Percentiles rank a stretch among this genome's conserved stretches.
These are phyloP conservation scores for Russula sp. DNA, from an alignment of 768 basidiomycete genomes.

Conservation along the genomic window DNA sequence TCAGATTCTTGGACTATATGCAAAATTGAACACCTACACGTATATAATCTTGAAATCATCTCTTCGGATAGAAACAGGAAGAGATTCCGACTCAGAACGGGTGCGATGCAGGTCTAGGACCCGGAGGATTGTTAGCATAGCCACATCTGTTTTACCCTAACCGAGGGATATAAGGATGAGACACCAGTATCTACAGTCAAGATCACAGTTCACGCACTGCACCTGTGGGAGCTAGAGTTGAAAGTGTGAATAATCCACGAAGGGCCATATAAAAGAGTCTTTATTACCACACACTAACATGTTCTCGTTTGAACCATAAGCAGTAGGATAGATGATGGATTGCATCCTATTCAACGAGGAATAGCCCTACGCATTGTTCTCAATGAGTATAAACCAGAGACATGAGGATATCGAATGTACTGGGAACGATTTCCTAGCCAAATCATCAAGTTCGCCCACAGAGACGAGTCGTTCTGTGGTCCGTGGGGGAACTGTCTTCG, in stretches of 20 bases:
- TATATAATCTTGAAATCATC: constrained; percentile 94
- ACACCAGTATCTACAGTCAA: neutral
- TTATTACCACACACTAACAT: constrained; percentile 79
- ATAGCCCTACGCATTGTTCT: constrained; percentile 56
- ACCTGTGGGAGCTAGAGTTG: constrained; percentile 81
- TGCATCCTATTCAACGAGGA: constrained; percentile 86
- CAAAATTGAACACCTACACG: constrained; percentile 47
- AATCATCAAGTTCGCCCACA: constrained; percentile 64
- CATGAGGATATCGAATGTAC: constrained; percentile 36
- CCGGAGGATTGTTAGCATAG: constrained; percentile 87
- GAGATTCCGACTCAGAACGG: constrained; percentile 26
- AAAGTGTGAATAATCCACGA: neutral
- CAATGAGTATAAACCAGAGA: neutral
- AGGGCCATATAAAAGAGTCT: neutral
- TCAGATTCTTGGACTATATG: neutral
- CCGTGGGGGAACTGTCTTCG: constrained; percentile 67
- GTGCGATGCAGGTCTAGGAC: constrained; percentile 67
- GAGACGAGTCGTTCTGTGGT: constrained; percentile 61
- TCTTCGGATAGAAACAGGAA: constrained; percentile 49
- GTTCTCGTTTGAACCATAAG: constrained; percentile 94
- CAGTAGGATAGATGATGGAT: constrained; percentile 88
- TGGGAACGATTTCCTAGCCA: constrained; percentile 78
- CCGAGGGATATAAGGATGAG: neutral
- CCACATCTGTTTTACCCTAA: constrained; percentile 98
- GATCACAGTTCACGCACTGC: constrained; percentile 51